Conservation (phyloP, 1,139 yeast species). For the Geotrichum aggregatum region DNA sequence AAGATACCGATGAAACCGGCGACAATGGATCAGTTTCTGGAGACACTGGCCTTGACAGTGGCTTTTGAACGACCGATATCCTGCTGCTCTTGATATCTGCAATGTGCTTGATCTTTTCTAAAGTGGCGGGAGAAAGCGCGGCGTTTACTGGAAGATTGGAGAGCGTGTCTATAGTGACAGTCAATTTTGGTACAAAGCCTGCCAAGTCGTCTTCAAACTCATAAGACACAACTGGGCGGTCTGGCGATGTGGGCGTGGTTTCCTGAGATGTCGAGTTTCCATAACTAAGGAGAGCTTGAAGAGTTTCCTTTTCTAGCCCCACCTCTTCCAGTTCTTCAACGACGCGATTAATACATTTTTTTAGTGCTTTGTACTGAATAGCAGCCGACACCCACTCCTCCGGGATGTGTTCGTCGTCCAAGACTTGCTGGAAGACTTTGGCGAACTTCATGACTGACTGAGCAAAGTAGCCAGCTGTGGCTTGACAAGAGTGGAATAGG, state of each 20-base stretch:
- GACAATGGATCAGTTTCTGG: neutral
- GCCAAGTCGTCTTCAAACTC: constrained; percentile 29
- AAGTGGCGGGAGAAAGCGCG: constrained; percentile 21
- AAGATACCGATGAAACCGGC: neutral
- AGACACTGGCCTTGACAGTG: neutral
- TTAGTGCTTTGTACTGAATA: constrained; percentile 65
- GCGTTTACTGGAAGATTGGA: constrained; percentile 26
- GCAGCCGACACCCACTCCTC: constrained; percentile 66
- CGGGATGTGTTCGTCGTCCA: constrained; percentile 60
- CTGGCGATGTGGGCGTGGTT: neutral
- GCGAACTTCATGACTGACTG: constrained; percentile 59
- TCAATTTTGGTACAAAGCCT: constrained; percentile 28
- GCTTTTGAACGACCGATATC: neutral
- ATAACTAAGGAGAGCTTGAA: constrained; percentile 43
- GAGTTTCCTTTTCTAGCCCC: constrained; percentile 44
- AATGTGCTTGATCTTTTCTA: constrained; percentile 21
- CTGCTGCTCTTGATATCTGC: constrained; percentile 18
- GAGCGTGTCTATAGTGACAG: constrained; percentile 25
- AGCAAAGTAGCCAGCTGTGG: neutral
- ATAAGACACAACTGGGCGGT: constrained; percentile 25
- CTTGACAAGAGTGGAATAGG: neutral
- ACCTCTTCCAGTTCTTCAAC: constrained; percentile 49
- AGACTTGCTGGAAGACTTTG: constrained; percentile 59
- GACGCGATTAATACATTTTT: constrained; percentile 60
- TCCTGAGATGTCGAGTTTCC: neutral